Evolutionary conservation across 371 early-diverging fungal species (phyloP), one percentile per base, ranked within the genome.

Genomic region (Syncephalastrum sp.): DNA sequence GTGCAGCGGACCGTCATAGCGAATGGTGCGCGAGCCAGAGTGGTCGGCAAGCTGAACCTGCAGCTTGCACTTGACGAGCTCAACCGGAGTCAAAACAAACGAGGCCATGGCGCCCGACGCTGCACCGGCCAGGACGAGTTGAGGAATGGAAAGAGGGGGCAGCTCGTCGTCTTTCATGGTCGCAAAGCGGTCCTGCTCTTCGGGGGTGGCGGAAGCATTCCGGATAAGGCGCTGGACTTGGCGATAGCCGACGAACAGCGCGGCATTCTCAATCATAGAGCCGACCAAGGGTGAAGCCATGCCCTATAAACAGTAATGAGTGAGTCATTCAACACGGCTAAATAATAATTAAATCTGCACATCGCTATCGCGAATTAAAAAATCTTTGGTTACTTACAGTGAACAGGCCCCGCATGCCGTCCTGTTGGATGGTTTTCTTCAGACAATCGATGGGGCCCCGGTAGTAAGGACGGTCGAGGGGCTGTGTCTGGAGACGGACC

Each of bases 1-100:
- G 54, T 86, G 79, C 1, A 89, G 49, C 0, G 97, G 94, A 5
- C 94, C 95, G 6, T 63, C 77, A 61, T 76, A 79, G 42, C 61
- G 60, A 46, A 53, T 60, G 49, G 67, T 52, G 50, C 67, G 62
- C 33, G 53, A 38, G 23, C 48, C 24, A 24, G 47, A 24, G 16
- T 33, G 33, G 6, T 74, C 75, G 45, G 89, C 81, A 46, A 87
- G 84, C 57, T 94, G 94, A 4, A 96, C 95, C 72, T 98, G 98
- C 60, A 96, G 69, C 66, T 91, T 89, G 80, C 97, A 97, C 69
- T 98, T 98, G 51, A 98, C 86, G 27, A 98, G 79, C 74, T 98
- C 98, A 5, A 98, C 86, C 0, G 98, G 98, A 1, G 98, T 96
- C 29, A 98, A 75, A 4, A 97, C 82, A 60, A 95, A 67, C 1